Conservation (phyloP, 768 basidiomycete species). For the Phylloporus scabripes region DNA sequence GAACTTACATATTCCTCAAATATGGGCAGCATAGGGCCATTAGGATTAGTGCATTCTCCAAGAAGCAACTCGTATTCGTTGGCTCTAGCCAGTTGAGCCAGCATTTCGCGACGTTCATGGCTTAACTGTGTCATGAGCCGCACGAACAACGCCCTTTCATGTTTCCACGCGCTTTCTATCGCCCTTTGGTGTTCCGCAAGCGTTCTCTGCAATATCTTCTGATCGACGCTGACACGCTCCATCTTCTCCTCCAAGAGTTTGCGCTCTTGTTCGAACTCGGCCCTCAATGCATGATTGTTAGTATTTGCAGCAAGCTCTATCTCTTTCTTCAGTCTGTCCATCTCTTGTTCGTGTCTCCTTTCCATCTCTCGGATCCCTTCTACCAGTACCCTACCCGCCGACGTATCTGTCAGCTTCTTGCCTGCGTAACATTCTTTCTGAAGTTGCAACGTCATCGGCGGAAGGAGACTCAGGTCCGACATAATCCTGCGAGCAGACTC, state of each 20-base stretch:
- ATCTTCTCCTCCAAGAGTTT: conserved; percentile 2
- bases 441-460: conserved; percentile 37
- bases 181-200: neutral
- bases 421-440: conserved; percentile 42
- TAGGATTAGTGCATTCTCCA: too few relatives aligned
- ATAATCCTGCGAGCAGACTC: conserved; percentile 40
- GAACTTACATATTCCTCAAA: too few relatives aligned
- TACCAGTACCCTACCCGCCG: conserved; percentile 39
- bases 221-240: neutral
- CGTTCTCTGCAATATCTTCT: neutral
- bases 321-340: conserved; percentile 36
- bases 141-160: neutral
- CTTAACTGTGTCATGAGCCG: too few relatives aligned
- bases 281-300: neutral
- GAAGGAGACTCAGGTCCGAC: conserved; percentile 31
- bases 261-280: conserved; percentile 2
- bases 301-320: conserved; percentile 35
- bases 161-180: too few relatives aligned
- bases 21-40: too few relatives aligned
- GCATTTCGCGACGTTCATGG: neutral
- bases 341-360: conserved; percentile 29
- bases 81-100: neutral
- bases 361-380: conserved; percentile 32
- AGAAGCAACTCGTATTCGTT: too few relatives aligned
- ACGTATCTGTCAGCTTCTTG: conserved; percentile 41